Evolutionary conservation across 2,329 filamentous ascomycete genomes (phyloP), one percentile per base, ranked within the genome.

Genomic region (Curvularia sp.): DNA sequence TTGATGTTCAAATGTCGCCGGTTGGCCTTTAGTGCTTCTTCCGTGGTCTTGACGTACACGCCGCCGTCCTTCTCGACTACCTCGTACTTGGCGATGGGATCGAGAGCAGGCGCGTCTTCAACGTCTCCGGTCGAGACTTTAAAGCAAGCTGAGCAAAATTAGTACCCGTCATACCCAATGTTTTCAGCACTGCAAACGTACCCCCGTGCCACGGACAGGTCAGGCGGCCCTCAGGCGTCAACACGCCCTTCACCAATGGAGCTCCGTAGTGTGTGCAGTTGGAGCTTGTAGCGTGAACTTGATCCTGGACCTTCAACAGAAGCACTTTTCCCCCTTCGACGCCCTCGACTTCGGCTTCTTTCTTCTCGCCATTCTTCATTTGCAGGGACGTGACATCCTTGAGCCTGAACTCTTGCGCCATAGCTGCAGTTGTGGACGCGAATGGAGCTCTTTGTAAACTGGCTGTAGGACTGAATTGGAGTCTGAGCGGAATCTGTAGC

Each of bases 181-280:
- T 27, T 8, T 2, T 13, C 32, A 1, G 5, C 10, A 9, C 13
- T n/a, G 19, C 5, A 15, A 25, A 54, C 45, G 5, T 59, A 95
- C 92, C 92, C 81, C 94, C 94, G 76, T 98, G 94, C 95, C 95
- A 98, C 3, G 94, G 93, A 76, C 95, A 99, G 6, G 92, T 97
- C 61, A 99, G 79, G 49, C 92, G 85, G 5, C 95, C 95, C 66
- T 90, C 88, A 2, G 87, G 86, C 7, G 91, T 91, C 63, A 99
- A 79, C 7, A 98, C 88, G 53, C 95, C 95, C 67, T 94, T 92
- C 52, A 88, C 87, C 64, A 99, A 80, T 13, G 95, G 95, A 39
- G 94, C 95, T 32, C 95, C 94, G 75, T 96, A 98, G 79, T 98
- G 94, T 13, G 86, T 88, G 74, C 95, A 99, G 67, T 89, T 95